A percentile compares a stretch with the other conserved stretches of the same genome.
Conservation (phyloP, 768 basidiomycete genomes). For the Rhizopogon vinicolor region DNA sequence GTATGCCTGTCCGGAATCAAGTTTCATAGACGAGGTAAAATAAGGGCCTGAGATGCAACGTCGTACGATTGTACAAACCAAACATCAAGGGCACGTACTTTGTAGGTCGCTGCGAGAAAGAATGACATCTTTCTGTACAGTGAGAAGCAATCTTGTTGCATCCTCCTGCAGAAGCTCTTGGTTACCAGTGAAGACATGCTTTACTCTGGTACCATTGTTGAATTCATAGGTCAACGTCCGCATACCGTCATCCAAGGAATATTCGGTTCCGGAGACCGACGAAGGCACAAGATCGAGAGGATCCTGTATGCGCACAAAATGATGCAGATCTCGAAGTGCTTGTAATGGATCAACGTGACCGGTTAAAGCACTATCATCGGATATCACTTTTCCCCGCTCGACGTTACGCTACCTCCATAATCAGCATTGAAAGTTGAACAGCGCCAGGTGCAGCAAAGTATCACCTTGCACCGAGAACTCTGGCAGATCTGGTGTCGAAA, state of each 20-base stretch:
- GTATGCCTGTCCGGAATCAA: conserved; percentile 1
- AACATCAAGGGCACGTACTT: conserved; percentile 13
- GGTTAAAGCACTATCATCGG: not conserved
- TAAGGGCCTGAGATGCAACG: conserved; percentile 19
- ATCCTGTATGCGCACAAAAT: conserved; percentile 8
- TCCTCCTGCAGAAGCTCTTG: conserved; percentile 32
- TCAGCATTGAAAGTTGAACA: conserved; percentile 7
- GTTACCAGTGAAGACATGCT: conserved; percentile 51
- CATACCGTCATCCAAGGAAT: conserved; percentile 28
- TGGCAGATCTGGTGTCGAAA: conserved; percentile 45
- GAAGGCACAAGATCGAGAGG: conserved; percentile 16
- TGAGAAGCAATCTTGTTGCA: conserved; percentile 32
- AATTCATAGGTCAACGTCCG: conserved; percentile 20
- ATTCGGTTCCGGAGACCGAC: conserved; percentile 7
- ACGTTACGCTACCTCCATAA: not conserved
- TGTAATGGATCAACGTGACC: conserved; percentile 18
- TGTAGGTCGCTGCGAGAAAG: conserved; percentile 14
- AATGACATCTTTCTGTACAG: conserved; percentile 33
- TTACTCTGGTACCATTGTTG: conserved; percentile 20
- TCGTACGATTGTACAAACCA: not conserved
- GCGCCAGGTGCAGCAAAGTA: conserved; percentile 1
- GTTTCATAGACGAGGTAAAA: conserved; percentile 16
- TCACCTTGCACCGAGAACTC: conserved; percentile 36
- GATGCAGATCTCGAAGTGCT: conserved; percentile 17
- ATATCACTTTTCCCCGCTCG: conserved; percentile 6